Base-by-base conservation (phyloP, 2,329 filamentous ascomycete species). In the Talaromyces piceae region DNA sequence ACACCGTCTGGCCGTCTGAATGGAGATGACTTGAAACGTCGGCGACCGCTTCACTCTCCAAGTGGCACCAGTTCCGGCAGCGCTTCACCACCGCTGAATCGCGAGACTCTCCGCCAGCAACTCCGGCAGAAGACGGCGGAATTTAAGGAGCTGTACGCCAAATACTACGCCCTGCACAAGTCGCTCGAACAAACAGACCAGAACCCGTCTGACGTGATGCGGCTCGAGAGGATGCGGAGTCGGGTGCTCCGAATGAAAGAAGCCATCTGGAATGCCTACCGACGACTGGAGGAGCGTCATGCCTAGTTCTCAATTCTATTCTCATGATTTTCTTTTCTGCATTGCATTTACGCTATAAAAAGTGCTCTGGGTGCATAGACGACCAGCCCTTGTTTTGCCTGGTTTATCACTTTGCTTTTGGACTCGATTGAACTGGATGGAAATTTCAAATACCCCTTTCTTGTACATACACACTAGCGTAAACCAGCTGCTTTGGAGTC, bases 131-230 rank as follows among this genome's bases (percentile, higher is more conserved):
- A 71, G 49, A 67, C 71, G 16, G 65, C 67, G 51, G 63, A 61
- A 45, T 84, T 84, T 64, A 80, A 81, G 60, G 69, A 69, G 49
- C 77, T 76, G 55, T 83, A 84, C 59, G 75, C 76, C 30, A 75
- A 73, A 51, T 84, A 85, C 59, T 73, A 75, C 57, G 66, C 73
- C 58, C 63, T 82, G 58, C 79, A 83, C 62, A 75, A 77, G 31
- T 62, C 67, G 48, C 58, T 77, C 54, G 63, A 61, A 5, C 64
- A 66, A 30, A 55, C 68, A 27, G 66, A 72, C 50, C 69, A 75
- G 3, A 72, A 77, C 7, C 71, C 69, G 45, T 66, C 72, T 20
- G 77, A 83, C 58, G 65, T 80, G 54, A 73, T 77, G 41, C 70
- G 74, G 52, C 60, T 84, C 49, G 73, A 75, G 60, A 72, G 68